Conservation (phyloP, 768 basidiomycete species). For the Candolleomyces efflorescens region DNA sequence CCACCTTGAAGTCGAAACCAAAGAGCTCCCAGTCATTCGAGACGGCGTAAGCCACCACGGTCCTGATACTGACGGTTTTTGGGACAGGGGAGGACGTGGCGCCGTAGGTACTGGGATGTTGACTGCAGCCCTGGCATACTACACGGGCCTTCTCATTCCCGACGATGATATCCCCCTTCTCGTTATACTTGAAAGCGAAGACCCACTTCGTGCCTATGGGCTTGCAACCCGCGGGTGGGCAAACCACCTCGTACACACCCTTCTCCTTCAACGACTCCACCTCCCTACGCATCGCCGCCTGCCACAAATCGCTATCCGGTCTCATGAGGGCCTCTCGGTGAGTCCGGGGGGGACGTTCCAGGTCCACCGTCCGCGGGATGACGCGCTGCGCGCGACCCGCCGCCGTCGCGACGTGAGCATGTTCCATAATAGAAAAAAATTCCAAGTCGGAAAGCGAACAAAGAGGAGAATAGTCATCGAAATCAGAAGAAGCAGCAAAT, state of each 20-base stretch:
- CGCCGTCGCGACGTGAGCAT: not conserved
- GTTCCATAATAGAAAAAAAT: not conserved
- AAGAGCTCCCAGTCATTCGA: conserved; percentile 17
- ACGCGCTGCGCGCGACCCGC: not conserved
- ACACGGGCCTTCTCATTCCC: conserved; percentile 25
- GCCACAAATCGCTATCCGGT: conserved; percentile 19
- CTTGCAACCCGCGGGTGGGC: conserved; percentile 21
- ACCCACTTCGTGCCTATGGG: conserved; percentile 32
- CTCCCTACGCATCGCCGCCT: conserved; percentile 20
- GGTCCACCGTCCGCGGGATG: conserved; percentile 4
- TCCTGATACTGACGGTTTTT: conserved; percentile 16
- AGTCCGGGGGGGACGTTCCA: conserved; percentile 14
- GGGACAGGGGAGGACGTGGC: conserved; percentile 29
- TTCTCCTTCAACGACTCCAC: conserved; percentile 12
- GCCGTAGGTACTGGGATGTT: conserved; percentile 29
- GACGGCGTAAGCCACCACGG: conserved; percentile 21
- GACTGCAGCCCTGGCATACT: conserved; percentile 21
- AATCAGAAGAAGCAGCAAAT: no score
- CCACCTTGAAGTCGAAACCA: conserved; percentile 24
- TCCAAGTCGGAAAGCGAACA: no score
- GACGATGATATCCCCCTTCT: conserved; percentile 24
- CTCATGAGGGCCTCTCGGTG: conserved; percentile 15
- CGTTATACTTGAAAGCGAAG: conserved; percentile 32
- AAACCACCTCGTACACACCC: conserved; percentile 22
- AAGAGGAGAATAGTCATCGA: no score